Conservation (phyloP, 2,329 filamentous ascomycete species). For the Alternaria infectoria region DNA sequence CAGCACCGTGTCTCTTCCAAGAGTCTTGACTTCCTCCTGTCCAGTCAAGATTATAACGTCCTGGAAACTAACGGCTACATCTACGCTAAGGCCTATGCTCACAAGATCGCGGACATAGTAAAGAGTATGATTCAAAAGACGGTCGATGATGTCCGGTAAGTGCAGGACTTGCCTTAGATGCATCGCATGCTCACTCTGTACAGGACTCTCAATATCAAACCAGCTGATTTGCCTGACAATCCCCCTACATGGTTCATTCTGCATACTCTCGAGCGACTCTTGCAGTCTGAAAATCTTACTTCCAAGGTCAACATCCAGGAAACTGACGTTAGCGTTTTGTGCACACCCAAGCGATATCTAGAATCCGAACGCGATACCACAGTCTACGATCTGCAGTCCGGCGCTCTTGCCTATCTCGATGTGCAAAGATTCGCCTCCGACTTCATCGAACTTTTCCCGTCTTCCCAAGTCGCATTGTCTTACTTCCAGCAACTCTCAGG, state of each 20-base stretch:
- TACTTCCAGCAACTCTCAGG: constrained; percentile 15
- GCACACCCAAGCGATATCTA: constrained; percentile 30
- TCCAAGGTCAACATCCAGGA: constrained; percentile 25
- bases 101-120: background rate
- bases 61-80: constrained; percentile 25
- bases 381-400: constrained; percentile 24
- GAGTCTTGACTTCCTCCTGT: constrained; percentile 29
- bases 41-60: constrained; percentile 15
- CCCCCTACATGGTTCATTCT: constrained; percentile 36
- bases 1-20: constrained; percentile 30
- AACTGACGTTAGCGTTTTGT: constrained; percentile 16
- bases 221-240: constrained; percentile 24
- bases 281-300: constrained; percentile 8
- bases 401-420: constrained; percentile 29
- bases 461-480: constrained; percentile 18
- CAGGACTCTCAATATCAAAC: constrained; percentile 21
- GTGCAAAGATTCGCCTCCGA: constrained; percentile 22
- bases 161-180: background rate
- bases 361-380: constrained; percentile 23
- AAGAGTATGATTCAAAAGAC: constrained; percentile 12
- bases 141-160: constrained; percentile 23
- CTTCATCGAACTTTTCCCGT: constrained; percentile 22
- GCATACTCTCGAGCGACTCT: constrained; percentile 13
- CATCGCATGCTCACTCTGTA: background rate
- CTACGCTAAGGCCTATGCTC: constrained; percentile 18